These are phyloP conservation scores for Friedmanniomyces endolithicus DNA, from an alignment of 495 filamentous ascomycete genomes.

Conservation along the genomic window DNA sequence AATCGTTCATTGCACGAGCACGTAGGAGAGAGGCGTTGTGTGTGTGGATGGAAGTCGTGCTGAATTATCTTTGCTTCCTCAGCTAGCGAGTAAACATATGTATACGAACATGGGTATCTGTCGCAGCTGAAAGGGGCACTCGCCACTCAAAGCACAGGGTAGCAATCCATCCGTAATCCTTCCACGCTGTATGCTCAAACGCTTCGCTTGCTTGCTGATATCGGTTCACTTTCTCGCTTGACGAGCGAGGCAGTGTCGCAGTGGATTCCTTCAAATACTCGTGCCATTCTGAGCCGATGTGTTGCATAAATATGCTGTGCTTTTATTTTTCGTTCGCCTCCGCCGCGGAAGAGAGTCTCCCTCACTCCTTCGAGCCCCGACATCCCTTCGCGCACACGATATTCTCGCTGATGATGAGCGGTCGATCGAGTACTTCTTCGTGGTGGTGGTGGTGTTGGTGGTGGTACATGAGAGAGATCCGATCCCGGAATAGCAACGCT, in stretches of 20 bases:
- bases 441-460: not conserved
- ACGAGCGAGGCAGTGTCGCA: too few species aligned
- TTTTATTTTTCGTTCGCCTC: not conserved
- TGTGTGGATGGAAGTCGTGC: too few species aligned
- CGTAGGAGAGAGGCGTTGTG: not conserved
- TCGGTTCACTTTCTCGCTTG: too few species aligned
- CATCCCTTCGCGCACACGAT: too few species aligned
- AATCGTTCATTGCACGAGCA: too few species aligned
- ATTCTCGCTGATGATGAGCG: too few species aligned
- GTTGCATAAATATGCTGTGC: not conserved
- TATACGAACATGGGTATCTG: conserved; percentile 9
- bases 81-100: not conserved
- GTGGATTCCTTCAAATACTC: not conserved
- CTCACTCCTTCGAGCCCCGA: not conserved
- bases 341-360: not conserved
- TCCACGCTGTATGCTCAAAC: not conserved
- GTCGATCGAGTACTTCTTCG: too few species aligned
- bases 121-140: not conserved
- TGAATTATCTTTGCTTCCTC: not conserved
- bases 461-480: not conserved
- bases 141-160: not conserved
- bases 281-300: not conserved
- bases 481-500: not conserved
- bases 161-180: too few species aligned
- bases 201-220: not conserved